These are phyloP conservation scores for Suaeda aralocaspica DNA, from an alignment of 148 eudicot species.

Conservation along the genomic window DNA sequence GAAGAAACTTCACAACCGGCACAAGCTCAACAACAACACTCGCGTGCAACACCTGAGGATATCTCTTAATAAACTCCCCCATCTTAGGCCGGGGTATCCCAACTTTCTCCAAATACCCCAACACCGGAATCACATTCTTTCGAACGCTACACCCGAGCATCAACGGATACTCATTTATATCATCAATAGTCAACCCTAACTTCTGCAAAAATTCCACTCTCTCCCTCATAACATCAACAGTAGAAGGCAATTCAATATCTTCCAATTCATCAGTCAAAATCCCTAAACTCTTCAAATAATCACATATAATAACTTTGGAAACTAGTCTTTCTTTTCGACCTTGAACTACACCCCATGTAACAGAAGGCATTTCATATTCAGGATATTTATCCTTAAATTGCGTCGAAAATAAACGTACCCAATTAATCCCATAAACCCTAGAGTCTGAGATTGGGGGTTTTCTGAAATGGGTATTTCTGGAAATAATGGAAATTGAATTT, in stretches of 20 bases:
- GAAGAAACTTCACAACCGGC: constrained; percentile 74
- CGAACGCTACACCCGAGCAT: constrained; percentile 93
- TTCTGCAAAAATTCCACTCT: constrained; percentile 90
- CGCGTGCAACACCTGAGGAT: constrained; percentile 77
- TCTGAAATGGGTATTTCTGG: constrained; percentile 30
- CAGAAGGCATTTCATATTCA: constrained; percentile 92
- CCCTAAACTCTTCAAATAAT: constrained; percentile 76
- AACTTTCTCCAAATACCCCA: constrained; percentile 82
- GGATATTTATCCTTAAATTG: constrained; percentile 57
- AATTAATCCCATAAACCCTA: constrained; percentile 29
- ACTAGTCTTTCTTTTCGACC: constrained; percentile 88
- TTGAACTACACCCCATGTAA: constrained; percentile 95
- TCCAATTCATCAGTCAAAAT: constrained; percentile 79
- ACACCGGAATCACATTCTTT: constrained; percentile 80
- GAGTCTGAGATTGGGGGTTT: constrained; percentile 27
- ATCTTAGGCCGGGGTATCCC: constrained; percentile 69
- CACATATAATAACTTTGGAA: constrained; percentile 79
- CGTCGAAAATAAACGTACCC: constrained; percentile 45
- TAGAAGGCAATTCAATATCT: constrained; percentile 83
- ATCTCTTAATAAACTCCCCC: constrained; percentile 84
- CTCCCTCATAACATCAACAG: constrained; percentile 90
- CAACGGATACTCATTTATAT: constrained; percentile 81
- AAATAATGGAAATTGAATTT: background rate
- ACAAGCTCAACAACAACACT: constrained; percentile 94
- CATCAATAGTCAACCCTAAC: constrained; percentile 75